phyloP scores from a whole-genome alignment of 345 rosid genomes.

The Hibiscus tridactylites region DNA sequence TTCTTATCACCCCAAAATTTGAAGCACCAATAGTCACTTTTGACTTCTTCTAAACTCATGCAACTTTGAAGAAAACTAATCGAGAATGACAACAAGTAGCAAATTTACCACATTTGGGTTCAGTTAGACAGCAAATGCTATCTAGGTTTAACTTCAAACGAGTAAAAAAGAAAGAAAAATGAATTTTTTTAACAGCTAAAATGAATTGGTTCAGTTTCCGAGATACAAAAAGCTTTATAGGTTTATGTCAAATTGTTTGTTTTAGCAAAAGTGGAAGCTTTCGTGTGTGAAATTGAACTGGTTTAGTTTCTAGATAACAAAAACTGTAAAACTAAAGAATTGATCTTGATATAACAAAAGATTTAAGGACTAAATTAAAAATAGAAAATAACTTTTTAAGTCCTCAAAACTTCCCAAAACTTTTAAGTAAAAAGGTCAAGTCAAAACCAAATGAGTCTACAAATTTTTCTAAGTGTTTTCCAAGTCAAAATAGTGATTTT shows the following conservation, averaged over 20 bases:
- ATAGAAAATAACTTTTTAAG: too few species aligned
- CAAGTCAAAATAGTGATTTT: too few species aligned
- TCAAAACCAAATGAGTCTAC: too few species aligned
- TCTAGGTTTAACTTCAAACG: neutral
- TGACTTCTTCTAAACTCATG: conserved; percentile 42
- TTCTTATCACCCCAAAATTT: conserved; percentile 29
- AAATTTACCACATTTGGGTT: neutral
- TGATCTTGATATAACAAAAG: too few species aligned
- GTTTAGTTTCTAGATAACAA: neutral
- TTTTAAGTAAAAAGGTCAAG: too few species aligned
- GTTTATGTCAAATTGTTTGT: neutral
- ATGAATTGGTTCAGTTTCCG: neutral
- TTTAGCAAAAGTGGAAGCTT: neutral
- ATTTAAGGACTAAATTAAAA: too few species aligned
- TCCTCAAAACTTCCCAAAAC: too few species aligned
- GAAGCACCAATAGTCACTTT: conserved; percentile 19
- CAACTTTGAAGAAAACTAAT: conserved; percentile 27
- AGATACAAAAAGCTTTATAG: neutral
- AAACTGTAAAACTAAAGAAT: neutral
- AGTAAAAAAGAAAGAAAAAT: neutral
- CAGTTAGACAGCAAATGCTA: neutral
- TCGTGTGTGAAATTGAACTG: too few species aligned
- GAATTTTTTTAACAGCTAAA: neutral
- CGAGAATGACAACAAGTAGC: neutral
- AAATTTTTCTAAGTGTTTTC: too few species aligned